Conservation (phyloP, 768 basidiomycete species). For the Trametes villosa region DNA sequence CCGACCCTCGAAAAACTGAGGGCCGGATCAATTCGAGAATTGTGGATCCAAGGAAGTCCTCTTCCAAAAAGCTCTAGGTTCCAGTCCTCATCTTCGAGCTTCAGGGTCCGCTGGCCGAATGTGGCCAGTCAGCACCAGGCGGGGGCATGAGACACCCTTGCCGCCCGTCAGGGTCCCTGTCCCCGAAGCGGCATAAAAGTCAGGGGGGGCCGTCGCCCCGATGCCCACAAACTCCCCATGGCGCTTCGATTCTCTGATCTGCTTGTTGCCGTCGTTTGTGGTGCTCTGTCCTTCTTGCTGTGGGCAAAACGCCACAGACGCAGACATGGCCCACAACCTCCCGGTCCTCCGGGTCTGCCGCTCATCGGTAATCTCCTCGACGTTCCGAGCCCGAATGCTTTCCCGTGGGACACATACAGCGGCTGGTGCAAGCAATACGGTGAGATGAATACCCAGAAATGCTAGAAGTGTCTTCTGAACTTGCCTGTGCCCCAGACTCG, state of each 20-base stretch:
- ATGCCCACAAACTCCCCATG: neutral
- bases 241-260: neutral
- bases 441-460: neutral
- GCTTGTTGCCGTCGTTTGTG: neutral
- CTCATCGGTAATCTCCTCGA: slow-evolving; percentile 15
- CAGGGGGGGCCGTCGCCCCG: neutral
- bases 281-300: neutral
- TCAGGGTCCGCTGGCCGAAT: slow-evolving; percentile 5
- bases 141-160: neutral
- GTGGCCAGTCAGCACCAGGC: neutral
- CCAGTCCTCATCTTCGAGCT: neutral
- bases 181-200: neutral
- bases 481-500: neutral
- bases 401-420: slow-evolving; percentile 3
- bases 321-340: slow-evolving; percentile 1
- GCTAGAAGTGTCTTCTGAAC: no score
- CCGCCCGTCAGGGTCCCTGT: neutral
- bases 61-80: neutral
- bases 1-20: no score
- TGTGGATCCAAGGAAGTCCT: slow-evolving; percentile 6
- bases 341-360: slow-evolving; percentile 11
- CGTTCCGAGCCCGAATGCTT: slow-evolving; percentile 1
- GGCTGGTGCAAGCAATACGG: neutral
- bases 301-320: neutral
- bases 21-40: slow-evolving; percentile 4